Conservation (phyloP, 2,329 filamentous ascomycete genomes). For the Cercospora berteroae region DNA sequence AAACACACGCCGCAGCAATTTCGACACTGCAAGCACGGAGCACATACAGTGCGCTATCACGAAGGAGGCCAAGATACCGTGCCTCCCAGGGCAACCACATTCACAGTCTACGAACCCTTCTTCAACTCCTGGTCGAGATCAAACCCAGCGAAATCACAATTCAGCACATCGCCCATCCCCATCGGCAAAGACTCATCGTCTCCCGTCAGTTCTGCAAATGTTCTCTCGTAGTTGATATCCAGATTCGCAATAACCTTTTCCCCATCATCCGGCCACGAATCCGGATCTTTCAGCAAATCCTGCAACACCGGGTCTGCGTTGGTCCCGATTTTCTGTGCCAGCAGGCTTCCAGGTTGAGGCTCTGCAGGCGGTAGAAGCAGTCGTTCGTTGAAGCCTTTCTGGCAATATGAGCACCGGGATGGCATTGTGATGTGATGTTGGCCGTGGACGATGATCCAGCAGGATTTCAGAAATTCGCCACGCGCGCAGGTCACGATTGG, state of each 20-base stretch:
- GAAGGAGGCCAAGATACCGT: neutral
- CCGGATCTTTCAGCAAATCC: constrained; percentile 16
- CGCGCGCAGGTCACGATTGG: constrained; percentile 30
- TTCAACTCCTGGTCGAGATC: neutral
- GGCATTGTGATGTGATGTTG: constrained; percentile 28
- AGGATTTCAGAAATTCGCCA: constrained; percentile 21
- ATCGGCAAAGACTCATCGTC: neutral
- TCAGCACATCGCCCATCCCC: constrained; percentile 1
- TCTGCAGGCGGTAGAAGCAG: constrained; percentile 12
- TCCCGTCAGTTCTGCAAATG: neutral
- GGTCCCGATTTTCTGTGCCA: constrained; percentile 18
- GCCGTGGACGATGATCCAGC: constrained; percentile 35
- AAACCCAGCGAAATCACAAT: neutral
- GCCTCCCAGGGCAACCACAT: neutral
- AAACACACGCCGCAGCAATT: neutral
- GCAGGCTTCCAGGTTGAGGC: constrained; percentile 15
- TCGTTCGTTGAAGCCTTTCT: constrained; percentile 24
- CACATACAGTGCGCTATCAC: neutral
- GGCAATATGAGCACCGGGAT: constrained; percentile 33
- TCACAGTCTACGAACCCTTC: neutral
- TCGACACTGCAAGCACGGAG: neutral
- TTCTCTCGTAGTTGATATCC: neutral
- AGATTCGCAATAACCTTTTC: constrained; percentile 1
- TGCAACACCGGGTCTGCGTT: constrained; percentile 14
- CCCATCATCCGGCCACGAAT: constrained; percentile 16